Percentiles rank a stretch among this genome's conserved stretches.
Conservation (phyloP, 192 early-diverging fungal genomes). For the Entomortierella beljakovae region DNA sequence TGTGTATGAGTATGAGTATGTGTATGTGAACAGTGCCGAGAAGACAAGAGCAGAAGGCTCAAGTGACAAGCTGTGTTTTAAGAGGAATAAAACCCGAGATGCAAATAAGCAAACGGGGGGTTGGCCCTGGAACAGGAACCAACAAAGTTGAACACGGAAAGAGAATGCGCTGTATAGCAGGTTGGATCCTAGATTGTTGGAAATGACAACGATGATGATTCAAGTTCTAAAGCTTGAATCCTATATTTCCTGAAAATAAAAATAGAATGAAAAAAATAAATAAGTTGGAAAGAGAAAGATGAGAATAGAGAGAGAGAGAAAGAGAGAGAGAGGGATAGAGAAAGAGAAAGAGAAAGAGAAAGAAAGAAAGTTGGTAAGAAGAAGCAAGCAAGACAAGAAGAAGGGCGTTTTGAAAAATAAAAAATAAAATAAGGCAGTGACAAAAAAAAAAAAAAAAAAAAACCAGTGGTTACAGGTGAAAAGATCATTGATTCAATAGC, state of each 20-base stretch:
- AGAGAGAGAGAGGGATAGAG: neutral
- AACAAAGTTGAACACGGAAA: constrained; percentile 14
- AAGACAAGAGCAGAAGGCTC: constrained; percentile 41
- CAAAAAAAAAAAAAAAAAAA: neutral
- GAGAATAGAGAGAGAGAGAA: constrained; percentile 5
- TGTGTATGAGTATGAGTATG: too few relatives aligned
- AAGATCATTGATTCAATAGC: neutral
- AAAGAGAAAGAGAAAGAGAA: constrained; percentile 4
- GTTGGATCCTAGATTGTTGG: constrained; percentile 8
- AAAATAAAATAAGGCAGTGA: constrained; percentile 1
- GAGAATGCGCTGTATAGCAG: neutral
- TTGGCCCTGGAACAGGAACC: constrained; percentile 54
- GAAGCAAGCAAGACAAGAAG: neutral
- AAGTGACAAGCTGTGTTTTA: constrained; percentile 22
- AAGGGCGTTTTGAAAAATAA: neutral
- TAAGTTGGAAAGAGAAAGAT: neutral
- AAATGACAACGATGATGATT: neutral
- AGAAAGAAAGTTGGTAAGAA: constrained; percentile 2
- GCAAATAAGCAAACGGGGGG: constrained; percentile 40
- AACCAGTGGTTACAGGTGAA: neutral
- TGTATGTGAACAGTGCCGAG: constrained; percentile 21
- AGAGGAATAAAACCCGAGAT: constrained; percentile 39
- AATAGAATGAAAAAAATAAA: too few relatives aligned
- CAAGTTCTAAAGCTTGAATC: neutral
- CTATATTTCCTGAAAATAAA: neutral